Evolutionary conservation across 768 basidiomycete species (phyloP).

Genomic region (Lepiota brunneoincarnata): DNA sequence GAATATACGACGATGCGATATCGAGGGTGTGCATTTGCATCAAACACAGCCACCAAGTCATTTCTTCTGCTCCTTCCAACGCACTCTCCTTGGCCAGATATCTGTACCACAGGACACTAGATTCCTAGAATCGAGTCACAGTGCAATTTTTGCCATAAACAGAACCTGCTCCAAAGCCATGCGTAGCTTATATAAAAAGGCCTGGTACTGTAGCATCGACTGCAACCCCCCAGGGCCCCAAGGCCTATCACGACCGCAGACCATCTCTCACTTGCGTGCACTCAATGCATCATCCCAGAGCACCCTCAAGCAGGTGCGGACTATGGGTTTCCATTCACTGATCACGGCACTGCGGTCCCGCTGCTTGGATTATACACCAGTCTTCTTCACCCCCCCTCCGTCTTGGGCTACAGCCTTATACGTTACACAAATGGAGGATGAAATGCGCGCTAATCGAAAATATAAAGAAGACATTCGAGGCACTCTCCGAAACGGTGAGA

Average conservation of each 20-base stretch:
- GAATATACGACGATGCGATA: too few relatives aligned
- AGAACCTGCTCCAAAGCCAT: conserved; percentile 5
- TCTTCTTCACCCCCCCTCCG: conserved; percentile 18
- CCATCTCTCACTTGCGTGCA: conserved; percentile 28
- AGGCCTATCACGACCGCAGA: conserved; percentile 32
- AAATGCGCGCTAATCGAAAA: conserved; percentile 29
- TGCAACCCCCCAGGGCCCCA: conserved; percentile 22
- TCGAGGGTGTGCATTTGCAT: too few relatives aligned
- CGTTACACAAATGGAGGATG: conserved; percentile 29
- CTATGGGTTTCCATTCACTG: conserved; percentile 31
- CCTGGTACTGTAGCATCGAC: conserved; percentile 34
- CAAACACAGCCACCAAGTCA: too few relatives aligned
- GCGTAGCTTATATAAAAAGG: conserved; percentile 22
- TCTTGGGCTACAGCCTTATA: conserved; percentile 20
- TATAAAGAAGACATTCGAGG: conserved; percentile 27
- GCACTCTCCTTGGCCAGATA: too few relatives aligned
- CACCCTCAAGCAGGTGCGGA: conserved; percentile 30
- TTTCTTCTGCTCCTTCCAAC: too few relatives aligned
- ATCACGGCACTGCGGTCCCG: conserved; percentile 6
- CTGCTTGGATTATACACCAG: conserved; percentile 33
- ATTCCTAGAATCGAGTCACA: too few relatives aligned
- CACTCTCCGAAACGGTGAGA: conserved; percentile 19
- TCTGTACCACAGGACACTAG: too few relatives aligned
- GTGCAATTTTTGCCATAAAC: not conserved
- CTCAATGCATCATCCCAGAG: conserved; percentile 23